These are phyloP conservation scores for Cutaneotrichosporon spelunceum DNA, from an alignment of 1,284 basidiomycete genomes.

Conservation along the genomic window DNA sequence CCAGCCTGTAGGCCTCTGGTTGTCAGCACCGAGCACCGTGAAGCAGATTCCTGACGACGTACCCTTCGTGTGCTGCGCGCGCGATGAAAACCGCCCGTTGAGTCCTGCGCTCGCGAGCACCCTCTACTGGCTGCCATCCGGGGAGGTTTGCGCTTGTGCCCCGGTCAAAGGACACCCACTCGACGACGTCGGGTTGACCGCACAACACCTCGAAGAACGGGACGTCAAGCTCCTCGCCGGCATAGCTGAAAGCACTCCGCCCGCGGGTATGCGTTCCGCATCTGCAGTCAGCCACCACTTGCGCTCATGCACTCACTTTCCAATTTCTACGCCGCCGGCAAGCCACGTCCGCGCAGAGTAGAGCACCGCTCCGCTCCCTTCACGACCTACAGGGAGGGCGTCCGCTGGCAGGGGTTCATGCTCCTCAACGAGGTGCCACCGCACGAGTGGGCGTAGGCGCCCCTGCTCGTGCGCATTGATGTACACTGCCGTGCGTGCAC, in stretches of 20 bases:
- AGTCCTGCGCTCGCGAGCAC: conserved; percentile 44
- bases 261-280: conserved; percentile 37
- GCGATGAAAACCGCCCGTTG: conserved; percentile 37
- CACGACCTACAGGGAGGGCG: conserved; percentile 46
- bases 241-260: conserved; percentile 38
- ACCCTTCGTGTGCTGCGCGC: conserved; percentile 33
- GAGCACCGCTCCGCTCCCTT: conserved; percentile 39
- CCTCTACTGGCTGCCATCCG: conserved; percentile 46
- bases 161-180: conserved; percentile 45
- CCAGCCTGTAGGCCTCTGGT: conserved; percentile 43
- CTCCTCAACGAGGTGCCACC: conserved; percentile 45
- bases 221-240: conserved; percentile 37
- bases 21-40: neutral
- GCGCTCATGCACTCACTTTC: conserved; percentile 38
- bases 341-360: conserved; percentile 46
- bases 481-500: conserved; percentile 58
- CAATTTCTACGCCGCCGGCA: conserved; percentile 45
- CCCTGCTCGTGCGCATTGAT: conserved; percentile 7
- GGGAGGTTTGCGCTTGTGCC: conserved; percentile 35
- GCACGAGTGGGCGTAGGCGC: conserved; percentile 36
- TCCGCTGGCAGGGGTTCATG: conserved; percentile 38
- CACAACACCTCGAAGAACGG: conserved; percentile 46
- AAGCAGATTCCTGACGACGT: neutral
- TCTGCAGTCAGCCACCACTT: conserved; percentile 1
- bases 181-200: conserved; percentile 39